A percentile compares a stretch with the other conserved stretches of the same genome.
These are phyloP conservation scores for Plasmodium yoelii DNA, from an alignment of 169 alveolate genomes.

Conservation along the genomic window DNA sequence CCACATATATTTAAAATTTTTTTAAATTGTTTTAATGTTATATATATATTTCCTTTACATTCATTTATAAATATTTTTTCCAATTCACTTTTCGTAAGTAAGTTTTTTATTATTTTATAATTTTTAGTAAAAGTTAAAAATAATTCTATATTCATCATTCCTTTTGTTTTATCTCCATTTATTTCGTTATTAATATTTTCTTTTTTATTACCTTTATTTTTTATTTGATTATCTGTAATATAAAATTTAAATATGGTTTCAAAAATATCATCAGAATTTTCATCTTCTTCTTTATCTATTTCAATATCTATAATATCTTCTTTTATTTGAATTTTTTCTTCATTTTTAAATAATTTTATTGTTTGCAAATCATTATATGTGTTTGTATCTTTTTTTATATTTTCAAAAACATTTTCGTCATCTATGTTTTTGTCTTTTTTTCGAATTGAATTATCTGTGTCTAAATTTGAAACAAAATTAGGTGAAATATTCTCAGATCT, in stretches of 20 bases:
- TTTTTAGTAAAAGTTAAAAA: constrained; percentile 47
- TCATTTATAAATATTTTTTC: constrained; percentile 68
- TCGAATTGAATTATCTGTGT: too few species aligned
- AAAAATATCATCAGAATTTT: constrained; percentile 1
- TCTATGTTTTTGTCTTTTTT: neutral
- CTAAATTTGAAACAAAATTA: too few species aligned
- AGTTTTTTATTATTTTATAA: constrained; percentile 52
- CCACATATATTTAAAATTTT: constrained; percentile 58
- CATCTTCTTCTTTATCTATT: constrained; percentile 3
- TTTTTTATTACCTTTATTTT: neutral
- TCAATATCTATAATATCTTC: neutral
- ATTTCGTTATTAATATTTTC: neutral
- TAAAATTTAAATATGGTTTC: constrained; percentile 42
- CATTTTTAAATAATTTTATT: too few species aligned
- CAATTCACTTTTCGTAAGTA: constrained; percentile 53
- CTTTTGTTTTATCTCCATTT: constrained; percentile 11
- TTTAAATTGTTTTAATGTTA: constrained; percentile 38
- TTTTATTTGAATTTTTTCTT: neutral
- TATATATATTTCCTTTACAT: constrained; percentile 56
- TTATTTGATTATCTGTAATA: neutral
- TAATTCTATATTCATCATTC: constrained; percentile 58
- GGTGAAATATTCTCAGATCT: too few species aligned
- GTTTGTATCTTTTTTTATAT: neutral
- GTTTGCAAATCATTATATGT: too few species aligned
- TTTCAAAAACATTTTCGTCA: neutral